Conservation (phyloP, 108 stramenopile species). For the Discostella stelligeroides region DNA sequence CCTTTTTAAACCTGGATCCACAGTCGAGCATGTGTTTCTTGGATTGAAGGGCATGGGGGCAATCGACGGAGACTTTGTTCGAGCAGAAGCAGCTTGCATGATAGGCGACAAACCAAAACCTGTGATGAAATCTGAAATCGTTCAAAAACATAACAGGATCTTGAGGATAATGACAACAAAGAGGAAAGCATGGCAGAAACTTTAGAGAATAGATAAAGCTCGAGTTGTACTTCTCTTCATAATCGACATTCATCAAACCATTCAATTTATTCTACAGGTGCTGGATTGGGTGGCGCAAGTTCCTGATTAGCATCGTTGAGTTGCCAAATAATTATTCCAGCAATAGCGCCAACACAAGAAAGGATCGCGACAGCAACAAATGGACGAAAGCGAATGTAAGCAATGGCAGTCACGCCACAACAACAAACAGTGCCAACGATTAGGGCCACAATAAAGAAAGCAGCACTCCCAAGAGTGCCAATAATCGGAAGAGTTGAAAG, state of each 20-base stretch:
- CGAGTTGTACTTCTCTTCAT: no score
- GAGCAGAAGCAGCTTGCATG: conserved; percentile 71
- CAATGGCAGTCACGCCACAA: conserved; percentile 48
- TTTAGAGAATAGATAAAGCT: background rate
- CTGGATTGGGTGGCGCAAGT: conserved; percentile 5
- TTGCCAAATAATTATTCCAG: conserved; percentile 45
- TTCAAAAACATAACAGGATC: conserved; percentile 66
- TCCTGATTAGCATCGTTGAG: conserved; percentile 31
- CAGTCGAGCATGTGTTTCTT: conserved; percentile 79
- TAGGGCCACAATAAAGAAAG: conserved; percentile 48
- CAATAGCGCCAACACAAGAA: conserved; percentile 39
- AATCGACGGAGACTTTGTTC: conserved; percentile 82
- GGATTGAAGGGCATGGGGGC: conserved; percentile 69
- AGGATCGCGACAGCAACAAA: conserved; percentile 44
- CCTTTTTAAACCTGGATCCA: conserved; percentile 86
- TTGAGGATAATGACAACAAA: conserved; percentile 83
- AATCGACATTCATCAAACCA: no score
- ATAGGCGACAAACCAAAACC: conserved; percentile 74
- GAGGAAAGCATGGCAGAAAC: conserved; percentile 68
- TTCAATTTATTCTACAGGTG: no score
- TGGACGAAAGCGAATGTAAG: conserved; percentile 59
- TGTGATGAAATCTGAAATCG: conserved; percentile 60
- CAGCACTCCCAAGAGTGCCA: conserved; percentile 43
- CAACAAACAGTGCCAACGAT: conserved; percentile 51
- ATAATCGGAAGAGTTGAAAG: conserved; percentile 47